Conservation (phyloP, 2,329 filamentous ascomycete species). For the Aspergillus sclerotialis region DNA sequence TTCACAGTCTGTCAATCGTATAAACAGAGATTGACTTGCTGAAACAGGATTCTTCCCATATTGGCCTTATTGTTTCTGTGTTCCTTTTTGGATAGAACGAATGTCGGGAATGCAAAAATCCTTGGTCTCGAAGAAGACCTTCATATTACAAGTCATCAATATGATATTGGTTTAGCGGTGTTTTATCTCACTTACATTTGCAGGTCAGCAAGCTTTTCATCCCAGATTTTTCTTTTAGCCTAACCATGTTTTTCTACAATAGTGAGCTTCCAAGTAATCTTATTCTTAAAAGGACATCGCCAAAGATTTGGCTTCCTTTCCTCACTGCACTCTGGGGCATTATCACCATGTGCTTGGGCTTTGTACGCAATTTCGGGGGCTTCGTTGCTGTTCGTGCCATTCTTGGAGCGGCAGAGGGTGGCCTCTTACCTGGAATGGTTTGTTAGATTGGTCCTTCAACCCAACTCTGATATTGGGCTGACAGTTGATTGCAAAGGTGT, state of each 20-base stretch:
- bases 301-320: constrained; percentile 53
- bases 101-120: constrained; percentile 64
- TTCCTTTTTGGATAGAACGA: constrained; percentile 62
- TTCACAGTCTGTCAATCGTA: too few relatives aligned
- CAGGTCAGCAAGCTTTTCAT: constrained; percentile 33
- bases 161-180: constrained; percentile 56
- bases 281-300: constrained; percentile 55
- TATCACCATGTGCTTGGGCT: constrained; percentile 41
- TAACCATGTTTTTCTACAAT: constrained; percentile 3
- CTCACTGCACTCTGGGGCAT: constrained; percentile 53
- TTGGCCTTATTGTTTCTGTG: constrained; percentile 60
- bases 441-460: constrained; percentile 6
- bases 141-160: constrained; percentile 54
- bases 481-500: constrained; percentile 34
- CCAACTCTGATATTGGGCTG: background rate
- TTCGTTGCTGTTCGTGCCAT: constrained; percentile 57
- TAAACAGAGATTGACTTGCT: background rate
- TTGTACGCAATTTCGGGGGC: constrained; percentile 38
- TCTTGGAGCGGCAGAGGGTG: constrained; percentile 58
- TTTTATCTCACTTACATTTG: constrained; percentile 57
- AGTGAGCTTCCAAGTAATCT: constrained; percentile 60
- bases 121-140: constrained; percentile 55
- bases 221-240: constrained; percentile 1
- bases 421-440: constrained; percentile 60
- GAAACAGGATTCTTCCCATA: constrained; percentile 51